A percentile compares a stretch with the other conserved stretches of the same genome.
Evolutionary conservation across 2,329 filamentous ascomycete species (phyloP).

Genomic region (Trichoderma arundinaceum): DNA sequence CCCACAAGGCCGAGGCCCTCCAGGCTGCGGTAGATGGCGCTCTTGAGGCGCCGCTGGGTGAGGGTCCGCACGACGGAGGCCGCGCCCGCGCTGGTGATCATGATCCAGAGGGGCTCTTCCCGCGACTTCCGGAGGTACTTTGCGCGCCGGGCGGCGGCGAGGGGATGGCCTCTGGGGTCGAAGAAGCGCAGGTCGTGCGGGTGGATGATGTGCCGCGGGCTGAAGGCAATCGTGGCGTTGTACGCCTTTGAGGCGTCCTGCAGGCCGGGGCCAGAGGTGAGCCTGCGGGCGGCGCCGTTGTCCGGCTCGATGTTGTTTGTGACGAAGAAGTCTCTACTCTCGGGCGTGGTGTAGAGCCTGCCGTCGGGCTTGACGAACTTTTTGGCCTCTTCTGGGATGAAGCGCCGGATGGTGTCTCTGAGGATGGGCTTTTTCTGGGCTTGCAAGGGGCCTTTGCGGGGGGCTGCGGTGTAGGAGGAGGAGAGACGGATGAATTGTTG

Average conservation of each 20-base stretch:
- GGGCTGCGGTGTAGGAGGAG: not conserved
- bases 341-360: conserved; percentile 40
- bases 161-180: conserved; percentile 43
- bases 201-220: conserved; percentile 42
- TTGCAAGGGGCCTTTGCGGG: conserved; percentile 11
- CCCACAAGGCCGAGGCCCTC: conserved; percentile 38
- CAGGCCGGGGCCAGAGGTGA: conserved; percentile 29
- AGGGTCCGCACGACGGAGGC: conserved; percentile 39
- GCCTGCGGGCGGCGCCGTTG: conserved; percentile 35
- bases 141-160: conserved; percentile 38
- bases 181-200: conserved; percentile 45
- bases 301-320: conserved; percentile 37
- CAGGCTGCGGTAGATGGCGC: conserved; percentile 40
- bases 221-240: conserved; percentile 38
- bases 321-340: conserved; percentile 40
- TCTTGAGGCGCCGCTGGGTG: conserved; percentile 38
- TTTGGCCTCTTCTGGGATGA: conserved; percentile 36
- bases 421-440: conserved; percentile 21
- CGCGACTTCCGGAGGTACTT: conserved; percentile 39
- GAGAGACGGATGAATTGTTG: not conserved
- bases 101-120: conserved; percentile 45
- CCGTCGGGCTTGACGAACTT: conserved; percentile 37
- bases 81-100: conserved; percentile 34
- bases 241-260: conserved; percentile 34
- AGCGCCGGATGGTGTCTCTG: conserved; percentile 30